Conservation (phyloP, 2,329 filamentous ascomycete genomes). For the Xylaria sp. region DNA sequence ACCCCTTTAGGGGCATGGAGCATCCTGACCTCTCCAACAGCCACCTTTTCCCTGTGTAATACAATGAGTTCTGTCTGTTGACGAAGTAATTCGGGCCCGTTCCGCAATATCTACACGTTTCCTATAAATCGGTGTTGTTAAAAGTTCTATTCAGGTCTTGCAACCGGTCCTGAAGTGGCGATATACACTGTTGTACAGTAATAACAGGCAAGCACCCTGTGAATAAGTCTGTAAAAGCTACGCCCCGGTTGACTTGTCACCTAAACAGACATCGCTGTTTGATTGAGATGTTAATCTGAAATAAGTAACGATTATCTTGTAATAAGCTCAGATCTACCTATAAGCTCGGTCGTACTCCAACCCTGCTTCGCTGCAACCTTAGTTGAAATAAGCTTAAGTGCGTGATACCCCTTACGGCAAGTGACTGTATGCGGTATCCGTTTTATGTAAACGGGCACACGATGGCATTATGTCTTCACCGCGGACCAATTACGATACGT, state of each 20-base stretch:
- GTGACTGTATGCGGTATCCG: background rate
- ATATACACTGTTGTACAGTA: background rate
- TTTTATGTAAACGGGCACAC: background rate
- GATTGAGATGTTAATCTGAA: background rate
- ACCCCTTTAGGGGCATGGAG: no score
- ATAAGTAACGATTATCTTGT: background rate
- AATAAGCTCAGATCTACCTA: background rate
- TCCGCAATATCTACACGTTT: no score
- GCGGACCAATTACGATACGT: background rate
- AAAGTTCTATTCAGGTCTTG: background rate
- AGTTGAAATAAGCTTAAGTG: background rate
- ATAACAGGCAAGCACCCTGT: background rate
- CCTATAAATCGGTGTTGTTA: no score
- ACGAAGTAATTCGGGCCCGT: no score
- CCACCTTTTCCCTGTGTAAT: no score
- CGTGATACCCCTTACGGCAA: constrained; percentile 1
- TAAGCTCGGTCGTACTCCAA: background rate
- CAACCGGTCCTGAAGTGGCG: background rate
- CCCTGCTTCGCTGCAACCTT: constrained; percentile 1
- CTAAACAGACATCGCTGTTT: background rate
- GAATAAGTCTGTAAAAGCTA: no score
- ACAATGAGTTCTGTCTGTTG: no score
- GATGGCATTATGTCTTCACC: background rate
- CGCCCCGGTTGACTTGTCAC: background rate
- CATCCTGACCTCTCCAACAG: no score